Base-by-base conservation (phyloP, 352 stramenopile species). In the Phytophthora pseudosyringae region DNA sequence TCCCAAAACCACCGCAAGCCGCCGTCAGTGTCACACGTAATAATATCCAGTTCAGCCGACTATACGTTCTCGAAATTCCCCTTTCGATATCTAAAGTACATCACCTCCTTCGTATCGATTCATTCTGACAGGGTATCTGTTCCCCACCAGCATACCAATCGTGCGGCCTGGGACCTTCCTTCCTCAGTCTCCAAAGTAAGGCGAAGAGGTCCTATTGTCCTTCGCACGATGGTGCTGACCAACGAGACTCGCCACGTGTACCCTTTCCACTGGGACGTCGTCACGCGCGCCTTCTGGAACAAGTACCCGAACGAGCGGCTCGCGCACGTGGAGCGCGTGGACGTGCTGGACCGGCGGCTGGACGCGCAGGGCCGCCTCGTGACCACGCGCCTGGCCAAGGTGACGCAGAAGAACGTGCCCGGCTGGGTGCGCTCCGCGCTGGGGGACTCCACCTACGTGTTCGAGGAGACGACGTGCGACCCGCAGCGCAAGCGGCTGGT, bases 251-350 rank as follows among this genome's bases (percentile, higher is more conserved):
- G 67, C 52, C 76, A 95, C 67, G 81, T 83, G 55, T 95, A 95
- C 56, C 84, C 84, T 36, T 95, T 91, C 72, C 67, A 80, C 10
- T 95, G 87, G 87, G 82, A 88, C 72, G 83, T 95, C 43, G 87
- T 95, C 41, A 91, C 85, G 36, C 85, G 85, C 60, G 87, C 87
- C 38, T 94, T 94, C 73, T 95, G 85, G 85, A 94, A 95, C 81
- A 95, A 95, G 66, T 95, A 95, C 69, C 87, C 87, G 55, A 93
- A 95, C 65, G 71, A 84, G 59, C 75, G 69, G 53, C 83, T 95
- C 11, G 65, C 81, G 25, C 87, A 94, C 54, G 82, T 95, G 21
- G 87, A 95, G 72, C 85, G 87, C 54, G 78, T 94, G 53, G 87
- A 95, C 64, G 83, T 95, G 28, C 59, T 95, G 57, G 86, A 91